Base-by-base conservation (phyloP, 768 basidiomycete genomes). In the Psilocybe sp. region DNA sequence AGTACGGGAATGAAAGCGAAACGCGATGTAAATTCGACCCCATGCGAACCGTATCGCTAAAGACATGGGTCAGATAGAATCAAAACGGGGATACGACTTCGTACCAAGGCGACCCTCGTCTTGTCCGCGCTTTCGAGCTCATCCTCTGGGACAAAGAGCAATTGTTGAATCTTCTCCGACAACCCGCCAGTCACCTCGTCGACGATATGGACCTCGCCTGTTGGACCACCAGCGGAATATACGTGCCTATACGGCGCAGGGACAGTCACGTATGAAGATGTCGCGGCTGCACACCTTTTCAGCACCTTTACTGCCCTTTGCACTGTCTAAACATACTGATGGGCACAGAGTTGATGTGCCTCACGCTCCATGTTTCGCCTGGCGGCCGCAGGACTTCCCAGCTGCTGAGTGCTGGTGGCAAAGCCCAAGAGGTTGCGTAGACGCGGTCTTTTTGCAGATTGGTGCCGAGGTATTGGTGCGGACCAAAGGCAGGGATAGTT, bases 11-110 rank as follows among this genome's bases (percentile, higher is more conserved):
- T 63, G 52, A 80, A 80, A 0, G 72, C 78, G 2, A 64, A 61
- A 37, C 62, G 43, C 13, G 71, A 51, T 2, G 75, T 72, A 48
- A 78, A 73, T 50, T 80, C 80, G 28, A 80, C 66, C 0, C 67
- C 79, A 58, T 80, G 80, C 3, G 78, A 76, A 2, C 80, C 79
- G 55, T 75, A 75, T 36, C 75, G 65, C 76, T 78, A 52, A n/a
- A 39, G 18, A 44, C 6, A n/a, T 13, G 18, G 38, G 2, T 44
- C 20, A 36, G 32, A 4, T 23, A 32, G 15, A 10, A 5, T 8
- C 7, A 23, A 34, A 23, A 32, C 9, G 35, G 13, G 6, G 13
- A 33, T 19, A 44, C 37, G 5, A 36, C 15, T 40, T 54, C 72
- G 43, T 53, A 76, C 77, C 47, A 81, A 63, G 0, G 78, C 80